phyloP scores from a whole-genome alignment of 2,329 filamentous ascomycete species.

The Aspergillus latus region DNA sequence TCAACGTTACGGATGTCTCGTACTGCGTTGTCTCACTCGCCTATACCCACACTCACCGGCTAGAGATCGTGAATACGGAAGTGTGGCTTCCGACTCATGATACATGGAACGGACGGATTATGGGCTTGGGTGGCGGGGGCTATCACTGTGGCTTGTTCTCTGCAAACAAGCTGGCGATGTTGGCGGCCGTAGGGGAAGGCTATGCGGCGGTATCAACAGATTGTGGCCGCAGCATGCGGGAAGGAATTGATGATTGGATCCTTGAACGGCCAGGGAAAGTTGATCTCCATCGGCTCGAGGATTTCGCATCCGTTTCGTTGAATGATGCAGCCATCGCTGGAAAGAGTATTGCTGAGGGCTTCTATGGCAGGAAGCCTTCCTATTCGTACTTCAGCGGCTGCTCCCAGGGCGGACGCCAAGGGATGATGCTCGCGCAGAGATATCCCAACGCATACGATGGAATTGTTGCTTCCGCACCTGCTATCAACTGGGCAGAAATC shows the following conservation, averaged over 20 bases:
- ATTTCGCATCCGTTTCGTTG: slow-evolving; percentile 35
- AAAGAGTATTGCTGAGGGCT: slow-evolving; percentile 25
- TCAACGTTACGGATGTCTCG: slow-evolving; percentile 2
- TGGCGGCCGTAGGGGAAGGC: slow-evolving; percentile 1
- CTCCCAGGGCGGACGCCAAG: slow-evolving; percentile 26
- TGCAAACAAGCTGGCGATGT: slow-evolving; percentile 1
- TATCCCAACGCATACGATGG: slow-evolving; percentile 60
- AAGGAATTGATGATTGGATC: neutral
- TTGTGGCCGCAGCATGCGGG: neutral
- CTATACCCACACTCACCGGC: slow-evolving; percentile 3
- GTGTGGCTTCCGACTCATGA: slow-evolving; percentile 10
- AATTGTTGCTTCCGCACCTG: slow-evolving; percentile 49
- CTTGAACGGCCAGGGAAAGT: neutral
- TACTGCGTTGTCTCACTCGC: slow-evolving; percentile 9
- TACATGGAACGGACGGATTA: slow-evolving; percentile 6
- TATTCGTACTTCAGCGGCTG: slow-evolving; percentile 27
- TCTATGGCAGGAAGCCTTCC: slow-evolving; percentile 27
- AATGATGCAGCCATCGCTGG: slow-evolving; percentile 38
- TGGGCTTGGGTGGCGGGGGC: slow-evolving; percentile 9
- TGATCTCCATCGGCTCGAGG: neutral
- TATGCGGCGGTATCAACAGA: slow-evolving; percentile 12
- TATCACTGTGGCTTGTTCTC: neutral
- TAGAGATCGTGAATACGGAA: slow-evolving; percentile 3
- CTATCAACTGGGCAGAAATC: slow-evolving; percentile 1
- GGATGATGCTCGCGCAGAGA: slow-evolving; percentile 44